Conservation (phyloP, 2,329 filamentous ascomycete species). For the Alternaria sp. region DNA sequence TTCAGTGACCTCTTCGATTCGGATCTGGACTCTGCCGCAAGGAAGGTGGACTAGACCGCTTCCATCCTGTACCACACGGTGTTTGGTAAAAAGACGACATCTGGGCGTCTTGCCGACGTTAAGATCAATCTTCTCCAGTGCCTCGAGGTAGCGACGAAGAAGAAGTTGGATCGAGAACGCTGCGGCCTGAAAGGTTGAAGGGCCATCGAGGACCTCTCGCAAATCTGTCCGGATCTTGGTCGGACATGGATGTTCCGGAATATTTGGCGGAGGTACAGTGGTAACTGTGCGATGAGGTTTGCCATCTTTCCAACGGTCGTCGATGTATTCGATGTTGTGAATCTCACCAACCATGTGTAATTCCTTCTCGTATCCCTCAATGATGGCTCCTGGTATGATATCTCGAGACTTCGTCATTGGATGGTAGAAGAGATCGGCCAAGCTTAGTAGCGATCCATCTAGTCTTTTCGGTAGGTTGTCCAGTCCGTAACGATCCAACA, state of each 20-base stretch:
- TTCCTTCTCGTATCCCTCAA: constrained; percentile 22
- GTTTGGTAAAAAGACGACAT: constrained; percentile 23
- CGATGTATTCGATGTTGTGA: constrained; percentile 26
- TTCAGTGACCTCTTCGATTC: constrained; percentile 26
- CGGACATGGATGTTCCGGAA: constrained; percentile 12
- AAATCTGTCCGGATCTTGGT: constrained; percentile 24
- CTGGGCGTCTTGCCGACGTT: constrained; percentile 16
- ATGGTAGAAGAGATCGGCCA: constrained; percentile 23
- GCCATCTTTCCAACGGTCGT: constrained; percentile 27
- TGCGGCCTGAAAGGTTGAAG: constrained; percentile 25
- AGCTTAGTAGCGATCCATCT: constrained; percentile 22
- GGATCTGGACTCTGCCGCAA: constrained; percentile 22
- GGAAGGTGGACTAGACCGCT: constrained; percentile 21
- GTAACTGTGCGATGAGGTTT: constrained; percentile 25
- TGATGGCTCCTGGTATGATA: constrained; percentile 25
- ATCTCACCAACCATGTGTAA: constrained; percentile 22
- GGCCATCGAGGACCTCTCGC: constrained; percentile 25
- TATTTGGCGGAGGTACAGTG: constrained; percentile 15
- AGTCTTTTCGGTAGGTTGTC: constrained; percentile 18
- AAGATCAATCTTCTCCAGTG: constrained; percentile 23
- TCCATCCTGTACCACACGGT: constrained; percentile 25
- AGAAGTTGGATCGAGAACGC: constrained; percentile 23
- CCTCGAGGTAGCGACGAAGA: constrained; percentile 26
- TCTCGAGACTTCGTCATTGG: constrained; percentile 13
- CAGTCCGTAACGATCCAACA: constrained; percentile 22